phyloP scores from a whole-genome alignment of 2,329 filamentous ascomycete species.

The Aureobasidium sp. region DNA sequence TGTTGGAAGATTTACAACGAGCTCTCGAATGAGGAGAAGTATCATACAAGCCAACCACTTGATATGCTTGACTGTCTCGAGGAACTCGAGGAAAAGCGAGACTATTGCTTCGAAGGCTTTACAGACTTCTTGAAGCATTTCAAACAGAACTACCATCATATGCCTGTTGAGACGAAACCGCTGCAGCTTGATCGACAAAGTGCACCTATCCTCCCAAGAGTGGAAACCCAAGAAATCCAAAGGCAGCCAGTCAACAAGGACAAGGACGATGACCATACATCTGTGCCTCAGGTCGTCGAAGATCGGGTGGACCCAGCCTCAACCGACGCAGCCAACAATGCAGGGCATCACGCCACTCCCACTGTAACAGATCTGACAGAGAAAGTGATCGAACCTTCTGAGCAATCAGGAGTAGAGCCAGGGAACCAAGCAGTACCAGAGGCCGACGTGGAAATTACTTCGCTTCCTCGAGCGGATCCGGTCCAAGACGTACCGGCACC shows the following conservation, averaged over 20 bases:
- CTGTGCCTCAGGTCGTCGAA: neutral
- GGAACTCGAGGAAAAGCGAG: neutral
- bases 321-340: too few species aligned
- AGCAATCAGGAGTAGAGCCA: neutral
- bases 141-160: neutral
- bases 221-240: neutral
- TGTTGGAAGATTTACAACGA: constrained; percentile 1
- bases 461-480: neutral
- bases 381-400: neutral
- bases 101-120: constrained; percentile 3
- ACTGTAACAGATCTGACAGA: neutral
- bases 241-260: neutral
- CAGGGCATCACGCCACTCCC: neutral
- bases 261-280: neutral
- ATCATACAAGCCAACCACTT: neutral
- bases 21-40: neutral
- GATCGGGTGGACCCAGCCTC: neutral
- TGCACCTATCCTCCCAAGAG: neutral
- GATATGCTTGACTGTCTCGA: neutral
- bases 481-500: neutral
- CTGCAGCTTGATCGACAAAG: neutral
- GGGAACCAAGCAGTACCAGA: neutral
- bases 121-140: neutral
- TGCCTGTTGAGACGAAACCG: neutral
- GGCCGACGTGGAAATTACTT: neutral